Evolutionary conservation across 306 rosid genomes (phyloP).

Genomic region (Coriaria nepalensis): DNA sequence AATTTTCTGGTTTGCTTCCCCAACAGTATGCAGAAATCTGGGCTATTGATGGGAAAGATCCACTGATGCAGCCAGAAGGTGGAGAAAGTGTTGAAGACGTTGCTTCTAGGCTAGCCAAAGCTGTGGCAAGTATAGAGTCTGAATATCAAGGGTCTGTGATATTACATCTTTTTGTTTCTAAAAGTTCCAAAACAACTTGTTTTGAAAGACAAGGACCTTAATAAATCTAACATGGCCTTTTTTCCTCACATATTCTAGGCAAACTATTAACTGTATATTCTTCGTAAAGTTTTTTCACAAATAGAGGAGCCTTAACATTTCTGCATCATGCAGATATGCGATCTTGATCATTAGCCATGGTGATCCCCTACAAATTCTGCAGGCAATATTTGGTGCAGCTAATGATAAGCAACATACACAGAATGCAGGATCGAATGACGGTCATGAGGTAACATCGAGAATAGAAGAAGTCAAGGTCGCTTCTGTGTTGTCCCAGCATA

Average conservation of each 20-base stretch:
- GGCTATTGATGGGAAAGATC: slow-evolving; percentile 67
- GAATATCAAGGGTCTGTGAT: slow-evolving; percentile 58
- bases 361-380: slow-evolving; percentile 76
- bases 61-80: slow-evolving; percentile 58
- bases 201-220: too few species aligned
- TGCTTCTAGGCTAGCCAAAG: slow-evolving; percentile 54
- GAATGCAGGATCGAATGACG: too few species aligned
- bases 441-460: slow-evolving; percentile 28
- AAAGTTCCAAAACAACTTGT: slow-evolving; percentile 3
- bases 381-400: slow-evolving; percentile 43
- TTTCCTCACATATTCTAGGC: background rate
- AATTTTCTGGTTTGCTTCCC: slow-evolving; percentile 5
- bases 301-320: too few species aligned
- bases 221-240: too few species aligned
- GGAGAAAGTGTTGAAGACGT: slow-evolving; percentile 91
- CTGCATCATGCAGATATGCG: slow-evolving; percentile 36
- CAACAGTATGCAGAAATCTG: slow-evolving; percentile 57
- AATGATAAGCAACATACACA: slow-evolving; percentile 24
- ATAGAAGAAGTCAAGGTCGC: slow-evolving; percentile 37
- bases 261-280: too few species aligned
- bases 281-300: too few species aligned
- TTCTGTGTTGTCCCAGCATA: slow-evolving; percentile 55
- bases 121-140: slow-evolving; percentile 41
- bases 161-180: background rate
- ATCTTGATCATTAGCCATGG: slow-evolving; percentile 85